Base-by-base conservation (phyloP, 257 asterid genomes). In the Plantago major region DNA sequence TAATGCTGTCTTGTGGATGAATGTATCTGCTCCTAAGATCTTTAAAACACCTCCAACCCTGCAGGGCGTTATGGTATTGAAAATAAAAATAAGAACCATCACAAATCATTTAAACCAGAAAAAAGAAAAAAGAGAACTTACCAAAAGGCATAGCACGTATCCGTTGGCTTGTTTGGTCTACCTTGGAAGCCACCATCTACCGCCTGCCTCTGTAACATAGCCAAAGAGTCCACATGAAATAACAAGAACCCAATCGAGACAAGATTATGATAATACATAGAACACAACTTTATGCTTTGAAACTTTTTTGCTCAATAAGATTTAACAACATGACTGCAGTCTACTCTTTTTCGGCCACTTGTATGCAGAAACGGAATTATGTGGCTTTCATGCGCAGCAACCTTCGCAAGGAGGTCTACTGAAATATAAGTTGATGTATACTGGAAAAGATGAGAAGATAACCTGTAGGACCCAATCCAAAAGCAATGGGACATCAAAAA, bases 101-200 rank as follows among this genome's bases (percentile, higher is more conserved):
- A 58, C 5, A 65, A 44, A 14, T 58, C n/a, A 44, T 18, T 54
- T n/a, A 54, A 50, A 52, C 11, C 5, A 15, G 33, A 55, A 58
- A 46, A 5, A 43, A 52, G 57, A 62, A 46, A 37, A 16, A 42
- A 13, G 28, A 14, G 56, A 43, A 66, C 80, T 42, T 69, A 93
- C 99, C 97, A 93, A 70, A 93, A 93, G 55, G 99, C 97, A 71
- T 93, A 93, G 61, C 97, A 93, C 0, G 99, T 85, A 73, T 93
- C 99, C 8, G 85, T 62, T 46, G 91, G 80, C 78, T 93, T 93
- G 78, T 93, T 93, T 28, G 81, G 74, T 75, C 99, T 80, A 67
- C 99, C 99, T 69, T 84, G 95, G 70, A 87, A 89, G 46, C 99
- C 97, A 9, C 99, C 97, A 79, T 87, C 89, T 13, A 40, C 45